Conservation (phyloP, 2,329 filamentous ascomycete species). For the Stachybotrys elegans region DNA sequence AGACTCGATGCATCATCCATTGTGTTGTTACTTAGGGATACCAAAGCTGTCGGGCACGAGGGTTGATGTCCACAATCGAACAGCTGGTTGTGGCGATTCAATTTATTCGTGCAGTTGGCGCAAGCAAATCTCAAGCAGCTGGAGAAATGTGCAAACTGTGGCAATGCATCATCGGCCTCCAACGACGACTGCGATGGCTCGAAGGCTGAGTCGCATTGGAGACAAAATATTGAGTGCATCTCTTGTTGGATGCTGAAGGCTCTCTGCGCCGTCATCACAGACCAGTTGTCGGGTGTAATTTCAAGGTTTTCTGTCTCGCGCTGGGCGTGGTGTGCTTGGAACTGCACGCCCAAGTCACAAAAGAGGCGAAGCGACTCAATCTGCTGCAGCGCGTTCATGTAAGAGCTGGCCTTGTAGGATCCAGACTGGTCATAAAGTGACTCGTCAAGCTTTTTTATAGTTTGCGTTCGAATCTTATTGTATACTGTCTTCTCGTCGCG, state of each 20-base stretch:
- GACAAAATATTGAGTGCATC: slow-evolving; percentile 19
- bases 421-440: slow-evolving; percentile 22
- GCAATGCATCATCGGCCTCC: too few relatives aligned
- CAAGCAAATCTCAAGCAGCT: slow-evolving; percentile 28
- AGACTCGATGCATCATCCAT: slow-evolving; percentile 20
- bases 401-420: too few relatives aligned
- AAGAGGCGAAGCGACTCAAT: slow-evolving; percentile 40
- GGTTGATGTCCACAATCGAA: slow-evolving; percentile 19
- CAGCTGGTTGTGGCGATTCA: rapidly evolving
- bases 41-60: slow-evolving; percentile 15
- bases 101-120: slow-evolving; percentile 17
- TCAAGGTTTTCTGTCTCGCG: too few relatives aligned
- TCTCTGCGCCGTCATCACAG: slow-evolving; percentile 22
- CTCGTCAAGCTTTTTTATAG: slow-evolving; percentile 27
- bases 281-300: slow-evolving; percentile 8
- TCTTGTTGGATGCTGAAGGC: slow-evolving; percentile 27
- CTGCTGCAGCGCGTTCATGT: slow-evolving; percentile 36
- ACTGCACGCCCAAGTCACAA: slow-evolving; percentile 40
- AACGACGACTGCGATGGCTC: too few relatives aligned
- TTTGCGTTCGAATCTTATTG: slow-evolving; percentile 18
- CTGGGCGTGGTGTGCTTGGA: slow-evolving; percentile 23
- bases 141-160: slow-evolving; percentile 25
- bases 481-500: slow-evolving; percentile 30
- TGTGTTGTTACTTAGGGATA: slow-evolving; percentile 16
- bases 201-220: slow-evolving; percentile 21